These are phyloP conservation scores for Avena insularis DNA, from an alignment of 176 grass and related monocot species.

Conservation along the genomic window DNA sequence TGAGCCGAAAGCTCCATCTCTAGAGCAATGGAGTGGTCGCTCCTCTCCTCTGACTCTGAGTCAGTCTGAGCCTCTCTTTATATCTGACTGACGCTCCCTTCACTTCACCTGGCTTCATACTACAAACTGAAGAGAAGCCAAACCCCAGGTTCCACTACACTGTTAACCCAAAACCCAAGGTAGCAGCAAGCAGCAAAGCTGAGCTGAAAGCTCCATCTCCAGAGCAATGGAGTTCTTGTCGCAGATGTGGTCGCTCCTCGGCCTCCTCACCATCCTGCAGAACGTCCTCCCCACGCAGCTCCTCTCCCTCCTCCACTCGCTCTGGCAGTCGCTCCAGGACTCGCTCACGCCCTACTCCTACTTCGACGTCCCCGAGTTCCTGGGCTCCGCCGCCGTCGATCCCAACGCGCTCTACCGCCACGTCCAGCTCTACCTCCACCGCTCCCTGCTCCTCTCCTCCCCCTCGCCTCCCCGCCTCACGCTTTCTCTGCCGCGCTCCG, in stretches of 20 bases:
- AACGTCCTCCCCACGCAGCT: constrained; percentile 95
- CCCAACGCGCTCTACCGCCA: constrained; percentile 93
- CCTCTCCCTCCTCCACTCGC: constrained; percentile 80
- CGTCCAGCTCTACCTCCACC: constrained; percentile 94
- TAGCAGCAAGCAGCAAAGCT: constrained; percentile 21
- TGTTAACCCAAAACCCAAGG: background rate
- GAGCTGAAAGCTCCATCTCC: background rate
- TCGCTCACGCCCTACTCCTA: constrained; percentile 96
- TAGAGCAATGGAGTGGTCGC: constrained; percentile 81
- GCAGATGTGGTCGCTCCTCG: constrained; percentile 97
- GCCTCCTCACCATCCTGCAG: constrained; percentile 94
- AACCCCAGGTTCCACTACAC: constrained; percentile 8
- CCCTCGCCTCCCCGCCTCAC: constrained; percentile 79
- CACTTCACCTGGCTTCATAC: constrained; percentile 42
- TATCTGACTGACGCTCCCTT: constrained; percentile 21
- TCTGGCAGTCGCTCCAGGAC: constrained; percentile 93
- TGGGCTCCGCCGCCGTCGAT: constrained; percentile 87
- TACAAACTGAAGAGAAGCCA: constrained; percentile 33
- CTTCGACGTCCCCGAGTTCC: constrained; percentile 92
- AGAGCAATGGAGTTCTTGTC: constrained; percentile 83
- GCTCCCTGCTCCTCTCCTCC: constrained; percentile 72
- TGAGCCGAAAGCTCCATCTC: background rate
- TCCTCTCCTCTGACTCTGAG: background rate
- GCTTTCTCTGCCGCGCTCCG: constrained; percentile 64
- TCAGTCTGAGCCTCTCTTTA: constrained; percentile 11